phyloP scores from a whole-genome alignment of 257 asterid genomes.

The Oldenlandia corymbosa region DNA sequence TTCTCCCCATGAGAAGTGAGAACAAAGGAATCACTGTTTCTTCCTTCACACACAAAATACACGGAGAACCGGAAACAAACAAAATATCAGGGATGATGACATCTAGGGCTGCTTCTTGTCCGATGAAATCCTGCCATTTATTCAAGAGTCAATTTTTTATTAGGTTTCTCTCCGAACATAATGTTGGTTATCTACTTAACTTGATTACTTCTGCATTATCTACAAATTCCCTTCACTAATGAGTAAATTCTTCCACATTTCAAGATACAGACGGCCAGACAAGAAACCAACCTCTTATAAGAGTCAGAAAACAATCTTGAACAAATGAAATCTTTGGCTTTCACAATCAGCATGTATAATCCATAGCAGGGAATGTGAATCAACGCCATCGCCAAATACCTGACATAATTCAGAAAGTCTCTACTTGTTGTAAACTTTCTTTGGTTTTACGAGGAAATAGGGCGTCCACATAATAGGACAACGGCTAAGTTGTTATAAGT shows the following conservation, averaged over 20 bases:
- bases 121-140: slow-evolving; percentile 32
- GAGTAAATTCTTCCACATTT: neutral
- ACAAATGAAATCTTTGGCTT: slow-evolving; percentile 42
- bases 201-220: neutral
- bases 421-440: neutral
- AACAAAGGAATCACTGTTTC: no score
- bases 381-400: slow-evolving; percentile 70
- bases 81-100: no score
- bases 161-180: slow-evolving; percentile 1
- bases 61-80: no score
- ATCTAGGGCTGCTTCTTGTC: slow-evolving; percentile 49
- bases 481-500: no score
- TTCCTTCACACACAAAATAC: no score
- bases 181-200: neutral
- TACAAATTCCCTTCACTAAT: neutral
- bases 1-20: no score
- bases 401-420: slow-evolving; percentile 14
- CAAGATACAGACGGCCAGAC: neutral
- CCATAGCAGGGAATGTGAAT: slow-evolving; percentile 77
- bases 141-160: neutral
- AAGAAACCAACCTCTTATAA: slow-evolving; percentile 46
- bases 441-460: no score
- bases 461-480: no score
- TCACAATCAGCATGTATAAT: slow-evolving; percentile 45
- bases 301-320: slow-evolving; percentile 45